Evolutionary conservation across 1,284 basidiomycete genomes (phyloP).

Genomic region (Phellopilus nigrolimitatus): DNA sequence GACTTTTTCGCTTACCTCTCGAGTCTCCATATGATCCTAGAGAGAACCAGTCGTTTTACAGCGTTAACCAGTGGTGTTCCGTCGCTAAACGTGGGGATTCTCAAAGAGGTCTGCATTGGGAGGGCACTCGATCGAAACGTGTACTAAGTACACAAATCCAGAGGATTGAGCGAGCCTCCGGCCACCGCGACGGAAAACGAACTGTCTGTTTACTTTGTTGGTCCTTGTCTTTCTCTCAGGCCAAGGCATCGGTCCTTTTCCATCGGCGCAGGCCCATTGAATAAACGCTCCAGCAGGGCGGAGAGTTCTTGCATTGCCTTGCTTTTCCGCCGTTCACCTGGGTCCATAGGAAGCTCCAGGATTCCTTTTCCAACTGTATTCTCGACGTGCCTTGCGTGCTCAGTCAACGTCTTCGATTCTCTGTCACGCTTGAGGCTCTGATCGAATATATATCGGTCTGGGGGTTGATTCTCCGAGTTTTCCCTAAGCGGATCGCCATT

Average conservation of each 20-base stretch:
- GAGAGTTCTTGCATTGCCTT: slow-evolving; percentile 3
- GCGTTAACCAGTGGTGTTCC: too few species aligned
- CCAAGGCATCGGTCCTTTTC: too few species aligned
- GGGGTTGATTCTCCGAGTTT: background rate
- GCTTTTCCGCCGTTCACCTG: background rate
- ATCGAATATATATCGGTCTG: background rate
- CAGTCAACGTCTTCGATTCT: background rate
- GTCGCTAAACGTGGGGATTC: too few species aligned
- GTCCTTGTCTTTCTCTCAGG: too few species aligned
- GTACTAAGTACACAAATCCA: too few species aligned
- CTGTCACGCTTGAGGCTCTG: background rate
- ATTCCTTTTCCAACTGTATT: background rate
- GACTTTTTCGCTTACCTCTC: background rate
- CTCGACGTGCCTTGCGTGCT: slow-evolving; percentile 1
- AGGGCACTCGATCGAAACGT: too few species aligned
- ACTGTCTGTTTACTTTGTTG: too few species aligned
- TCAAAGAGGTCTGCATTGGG: too few species aligned
- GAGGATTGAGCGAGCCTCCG: too few species aligned
- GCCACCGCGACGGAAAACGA: too few species aligned
- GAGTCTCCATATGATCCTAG: too few species aligned
- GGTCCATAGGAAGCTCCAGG: background rate
- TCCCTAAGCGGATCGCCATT: slow-evolving; percentile 7
- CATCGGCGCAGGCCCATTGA: background rate
- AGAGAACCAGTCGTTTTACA: too few species aligned
- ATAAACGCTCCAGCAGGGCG: background rate